Evolutionary conservation across 805 yeast species (phyloP), one percentile per base, ranked within the genome.

Genomic region (Yamadazyma olivae): DNA sequence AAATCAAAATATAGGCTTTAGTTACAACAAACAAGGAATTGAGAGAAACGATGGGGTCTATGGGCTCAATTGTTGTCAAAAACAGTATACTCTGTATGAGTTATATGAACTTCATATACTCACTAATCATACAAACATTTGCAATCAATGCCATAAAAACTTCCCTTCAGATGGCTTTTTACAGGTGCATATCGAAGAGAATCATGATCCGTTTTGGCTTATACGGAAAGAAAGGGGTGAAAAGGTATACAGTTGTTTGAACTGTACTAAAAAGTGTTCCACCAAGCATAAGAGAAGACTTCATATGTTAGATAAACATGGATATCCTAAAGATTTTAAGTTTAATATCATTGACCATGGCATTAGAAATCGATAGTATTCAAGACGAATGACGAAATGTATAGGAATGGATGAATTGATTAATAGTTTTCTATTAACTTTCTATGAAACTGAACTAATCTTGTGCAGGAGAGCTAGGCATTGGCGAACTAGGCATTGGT

Each of bases 261-360:
- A 47, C 3, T 79, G 84, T 48, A 55, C 45, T 15, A 57, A 63
- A 35, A 17, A 49, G 3, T 75, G 74, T 41, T 39, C 56, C 4
- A 54, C 63, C 16, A 67, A 63, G 17, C 47, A 51, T 23, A 67
- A 67, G 33, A 53, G 83, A 33, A 44, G 69, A 26, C 44, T 64
- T 34, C 84, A 79, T 52, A 50, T 77, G 47, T 61, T 74, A 7
- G 72, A 70, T 28, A 62, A 63, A 35, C 84, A 79, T 49, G 61
- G 59, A 2, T 76, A 70, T 43, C 80, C 81, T 0, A 49, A 44
- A 37, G 53, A 52, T 17, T 64, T 46, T 37, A 35, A 51, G 15
- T 68, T 64, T 35, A 41, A 41, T 6, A 53, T 63, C 4, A 46
- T 65, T 12, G 52, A 54, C 29, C 42, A 45, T 14, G 69, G 63